Evolutionary conservation across 2,329 filamentous ascomycete species (phyloP).

Genomic region (Akanthomyces uredinophilus): DNA sequence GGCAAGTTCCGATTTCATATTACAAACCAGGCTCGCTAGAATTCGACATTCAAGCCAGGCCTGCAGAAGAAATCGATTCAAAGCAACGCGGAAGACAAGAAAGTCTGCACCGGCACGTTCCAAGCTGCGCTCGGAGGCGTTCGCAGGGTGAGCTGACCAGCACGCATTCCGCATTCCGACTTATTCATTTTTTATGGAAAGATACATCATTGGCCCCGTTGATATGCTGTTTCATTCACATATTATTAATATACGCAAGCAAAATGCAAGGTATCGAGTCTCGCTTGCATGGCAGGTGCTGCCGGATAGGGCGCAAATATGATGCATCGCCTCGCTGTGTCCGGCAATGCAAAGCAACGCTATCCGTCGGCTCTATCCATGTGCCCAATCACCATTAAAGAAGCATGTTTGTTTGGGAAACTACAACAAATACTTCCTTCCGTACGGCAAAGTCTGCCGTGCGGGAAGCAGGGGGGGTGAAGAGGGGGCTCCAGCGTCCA

Average conservation of each 20-base stretch:
- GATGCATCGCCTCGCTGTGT: background rate
- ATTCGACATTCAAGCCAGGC: background rate
- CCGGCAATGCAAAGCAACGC: background rate
- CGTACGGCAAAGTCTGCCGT: background rate
- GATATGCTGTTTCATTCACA: background rate
- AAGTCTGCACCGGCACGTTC: background rate
- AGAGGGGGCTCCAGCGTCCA: background rate
- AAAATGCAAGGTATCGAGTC: slow-evolving; percentile 1
- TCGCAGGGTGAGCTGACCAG: background rate
- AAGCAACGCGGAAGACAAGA: slow-evolving; percentile 3
- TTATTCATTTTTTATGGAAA: background rate
- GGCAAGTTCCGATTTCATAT: slow-evolving; percentile 1
- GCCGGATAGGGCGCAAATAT: background rate
- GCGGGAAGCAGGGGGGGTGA: background rate
- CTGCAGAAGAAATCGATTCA: background rate
- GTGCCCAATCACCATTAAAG: background rate
- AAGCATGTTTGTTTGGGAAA: background rate
- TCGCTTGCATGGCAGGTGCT: slow-evolving; percentile 1
- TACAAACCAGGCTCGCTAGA: background rate
- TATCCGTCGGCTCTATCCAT: slow-evolving; percentile 5
- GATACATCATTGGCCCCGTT: background rate
- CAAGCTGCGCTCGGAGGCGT: background rate
- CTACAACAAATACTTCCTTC: background rate
- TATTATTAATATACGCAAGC: background rate
- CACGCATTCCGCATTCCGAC: background rate